Evolutionary conservation across 371 early-diverging fungal species (phyloP), one percentile per base, ranked within the genome.

Genomic region (Lichtheimia hyalospora): DNA sequence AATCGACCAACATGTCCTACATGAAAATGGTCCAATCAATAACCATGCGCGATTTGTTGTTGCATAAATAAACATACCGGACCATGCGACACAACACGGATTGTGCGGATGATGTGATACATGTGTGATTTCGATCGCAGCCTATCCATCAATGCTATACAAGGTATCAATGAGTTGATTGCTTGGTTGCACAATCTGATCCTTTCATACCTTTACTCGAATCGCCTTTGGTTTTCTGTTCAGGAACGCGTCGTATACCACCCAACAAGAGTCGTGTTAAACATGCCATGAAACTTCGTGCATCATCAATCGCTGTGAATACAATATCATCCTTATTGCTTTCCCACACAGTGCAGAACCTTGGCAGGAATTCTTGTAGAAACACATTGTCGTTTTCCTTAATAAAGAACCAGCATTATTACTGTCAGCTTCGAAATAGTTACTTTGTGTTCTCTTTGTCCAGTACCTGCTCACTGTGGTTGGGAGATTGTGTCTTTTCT

Each of bases 171-270:
- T 8, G 21, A n/a, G 46, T n/a, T 16, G 46, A 18, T 46, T 10
- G 16, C 16, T 14, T 46, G 1, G 46, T 44, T 20, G 28, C 13
- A 55, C 34, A 15, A 49, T 25, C 49, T 41, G 42, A n/a, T 25
- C 7, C 43, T 23, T 12, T 2, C 16, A 57, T 25, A 78, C 81
- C 78, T 67, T 81, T 61, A 49, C 78, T 81, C 0, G 81, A 68
- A 44, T 74, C 69, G 15, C 63, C 52, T 58, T 71, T 75, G 39
- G 56, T 69, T 39, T 62, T 60, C 20, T 66, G 60, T 49, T 80
- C 81, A 15, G 77, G 74, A 5, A 77, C 66, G 52, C 67, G 71
- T 4, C 77, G 70, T 49, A 82, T 77, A 21, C 74, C 72, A 12
- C 61, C 57, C 16, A 78, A 65, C 15, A 82, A 62, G 8, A 74